Base-by-base conservation (phyloP, 1,284 basidiomycete species). In the Apiotrichum siamense region DNA sequence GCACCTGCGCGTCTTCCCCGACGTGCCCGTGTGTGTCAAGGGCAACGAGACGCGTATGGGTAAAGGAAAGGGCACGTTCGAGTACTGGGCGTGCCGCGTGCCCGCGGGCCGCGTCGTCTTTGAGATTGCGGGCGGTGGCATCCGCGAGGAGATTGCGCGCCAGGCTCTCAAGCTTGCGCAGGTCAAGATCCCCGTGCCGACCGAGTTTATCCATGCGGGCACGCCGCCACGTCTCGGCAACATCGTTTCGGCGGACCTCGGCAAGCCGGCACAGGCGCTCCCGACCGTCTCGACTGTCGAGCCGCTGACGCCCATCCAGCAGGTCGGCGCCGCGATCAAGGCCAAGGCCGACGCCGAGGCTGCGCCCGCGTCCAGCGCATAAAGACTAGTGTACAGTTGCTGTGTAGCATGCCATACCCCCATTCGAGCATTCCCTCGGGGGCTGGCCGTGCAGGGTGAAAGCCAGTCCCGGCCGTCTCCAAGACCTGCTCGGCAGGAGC, bases 21-120 rank as follows among this genome's bases (percentile, higher is more conserved):
- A 97, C 76, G 84, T 97, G 50, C 92, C 94, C 3, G 91, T 98
- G 52, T 97, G 93, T 77, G 86, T 97, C 52, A 97, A 98, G 83
- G 94, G 94, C 49, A 97, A 97, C 67, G 94, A 98, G 74, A 96
- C 93, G 7, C 87, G 96, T 82, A 98, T 98, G 96, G 94, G 94
- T 41, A 97, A 97, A 76, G 96, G 96, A 53, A 98, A 98, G 75
- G 96, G 96, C 42, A 83, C 87, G 0, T 98, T 97, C 65, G 94
- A 97, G 71, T 97, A 82, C 73, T 97, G 94, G 96, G 90, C 93
- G 31, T 91, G 88, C 64, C 92, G 92, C 49, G 91, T 91, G 2
- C 84, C 87, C 7, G 86, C 84, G n/a, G 93, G 93, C 5, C 84
- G 88, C 40, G 92, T 97, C 9, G 81, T 98, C 21, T 89, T 98